Evolutionary conservation across 2,329 filamentous ascomycete species (phyloP), one percentile per base, ranked within the genome.

Genomic region (Graphilbum sp.): DNA sequence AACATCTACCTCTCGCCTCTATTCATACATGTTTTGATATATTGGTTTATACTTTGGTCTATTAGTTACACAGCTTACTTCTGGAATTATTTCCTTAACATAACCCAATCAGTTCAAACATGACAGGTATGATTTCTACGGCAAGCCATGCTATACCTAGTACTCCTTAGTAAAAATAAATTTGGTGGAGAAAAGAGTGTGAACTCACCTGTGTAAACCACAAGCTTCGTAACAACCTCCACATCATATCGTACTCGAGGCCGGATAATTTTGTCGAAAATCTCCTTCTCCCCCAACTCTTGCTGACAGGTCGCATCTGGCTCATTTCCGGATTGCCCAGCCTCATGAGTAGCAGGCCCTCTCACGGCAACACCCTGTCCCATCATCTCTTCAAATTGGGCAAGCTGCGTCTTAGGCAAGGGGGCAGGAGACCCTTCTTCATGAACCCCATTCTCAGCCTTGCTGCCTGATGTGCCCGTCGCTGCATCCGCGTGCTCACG

Each of bases 221-320:
- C 81, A 43, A 98, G 59, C 60, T 95, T 96, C 5, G 90, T 96
- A 29, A 98, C 81, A 30, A 98, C 88, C 58, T 98, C 90, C n/a
- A 96, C 88, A 58, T 98, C 90, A 52, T 96, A 98, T 49, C 87
- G 69, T 42, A 95, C 87, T 47, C 90, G 75, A 35, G 90, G 86
- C 59, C 80, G 84, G 45, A 86, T 78, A 39, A 96, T 66, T 52
- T 70, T 75, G 33, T 77, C 79, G 56, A 96, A 95, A 55, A 96
- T 78, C 53, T 92, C 81, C 47, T 67, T 70, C 54, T 86, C 79
- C 35, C 75, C 75, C 20, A 71, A 49, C 47, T 71, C 67, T 33
- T 69, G 62, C 35, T 65, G 62, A 19, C 61, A n/a, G n/a, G n/a
- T n/a, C n/a, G n/a, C n/a, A n/a, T n/a, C n/a, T n/a, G n/a, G n/a